phyloP scores from a whole-genome alignment of 2,329 filamentous ascomycete species.

The Hypoxylon sp. region DNA sequence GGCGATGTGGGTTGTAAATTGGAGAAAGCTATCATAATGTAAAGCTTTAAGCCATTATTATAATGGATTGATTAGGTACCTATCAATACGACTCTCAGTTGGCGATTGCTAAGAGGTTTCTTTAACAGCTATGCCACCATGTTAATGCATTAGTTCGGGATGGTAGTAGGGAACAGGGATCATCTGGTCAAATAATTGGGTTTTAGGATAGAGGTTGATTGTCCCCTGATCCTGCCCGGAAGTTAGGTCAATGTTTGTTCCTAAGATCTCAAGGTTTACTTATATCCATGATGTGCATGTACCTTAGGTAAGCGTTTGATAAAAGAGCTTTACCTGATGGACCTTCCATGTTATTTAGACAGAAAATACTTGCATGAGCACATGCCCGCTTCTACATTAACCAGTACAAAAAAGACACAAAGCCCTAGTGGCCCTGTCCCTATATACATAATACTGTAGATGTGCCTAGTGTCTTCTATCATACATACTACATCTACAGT shows the following conservation, averaged over 20 bases:
- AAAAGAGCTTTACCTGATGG: too few species aligned
- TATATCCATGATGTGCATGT: too few species aligned
- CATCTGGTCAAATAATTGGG: neutral
- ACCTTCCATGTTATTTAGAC: too few species aligned
- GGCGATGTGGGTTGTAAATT: neutral
- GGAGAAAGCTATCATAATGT: neutral
- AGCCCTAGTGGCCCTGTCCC: too few species aligned
- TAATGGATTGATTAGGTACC: neutral
- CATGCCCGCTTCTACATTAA: too few species aligned
- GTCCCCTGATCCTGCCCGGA: neutral
- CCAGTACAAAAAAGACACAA: too few species aligned
- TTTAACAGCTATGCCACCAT: neutral
- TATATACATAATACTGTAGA: too few species aligned
- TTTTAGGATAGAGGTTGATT: slow-evolving; percentile 6
- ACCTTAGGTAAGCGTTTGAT: neutral
- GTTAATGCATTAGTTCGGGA: neutral
- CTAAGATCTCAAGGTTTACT: neutral
- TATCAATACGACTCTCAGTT: neutral
- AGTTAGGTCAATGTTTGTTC: neutral
- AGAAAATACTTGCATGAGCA: too few species aligned
- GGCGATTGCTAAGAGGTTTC: neutral
- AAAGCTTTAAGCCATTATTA: neutral
- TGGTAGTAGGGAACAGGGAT: slow-evolving; percentile 3
- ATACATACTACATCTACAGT: too few species aligned
- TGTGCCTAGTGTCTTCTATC: too few species aligned